These are phyloP conservation scores for Phylloporus sp. DNA, from an alignment of 768 basidiomycete species.

Conservation along the genomic window DNA sequence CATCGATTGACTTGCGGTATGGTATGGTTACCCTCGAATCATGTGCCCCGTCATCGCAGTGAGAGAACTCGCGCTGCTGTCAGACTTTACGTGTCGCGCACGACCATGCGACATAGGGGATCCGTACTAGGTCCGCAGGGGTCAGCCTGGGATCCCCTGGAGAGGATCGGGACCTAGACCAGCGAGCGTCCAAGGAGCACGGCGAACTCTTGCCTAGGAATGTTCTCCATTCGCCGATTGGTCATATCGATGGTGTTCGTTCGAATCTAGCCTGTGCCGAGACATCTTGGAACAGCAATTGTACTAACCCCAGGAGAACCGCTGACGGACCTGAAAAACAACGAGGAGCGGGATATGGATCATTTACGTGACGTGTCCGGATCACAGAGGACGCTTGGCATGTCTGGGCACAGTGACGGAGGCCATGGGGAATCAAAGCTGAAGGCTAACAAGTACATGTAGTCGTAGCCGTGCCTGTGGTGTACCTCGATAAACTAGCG, in stretches of 20 bases:
- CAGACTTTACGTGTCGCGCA: constrained; percentile 27
- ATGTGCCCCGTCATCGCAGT: constrained; percentile 11
- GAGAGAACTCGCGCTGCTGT: constrained; percentile 24
- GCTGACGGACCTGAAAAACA: constrained; percentile 8
- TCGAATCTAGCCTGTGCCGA: constrained; percentile 9
- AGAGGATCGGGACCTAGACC: constrained; percentile 13
- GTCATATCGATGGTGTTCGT: constrained; percentile 4
- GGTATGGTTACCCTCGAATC: constrained; percentile 28
- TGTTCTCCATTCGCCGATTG: constrained; percentile 5
- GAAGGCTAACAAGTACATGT: background rate
- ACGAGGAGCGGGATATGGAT: background rate
- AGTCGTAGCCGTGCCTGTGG: background rate
- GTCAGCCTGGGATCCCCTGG: constrained; percentile 9
- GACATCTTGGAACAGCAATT: constrained; percentile 12
- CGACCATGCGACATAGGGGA: constrained; percentile 3
- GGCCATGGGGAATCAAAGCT: constrained; percentile 7
- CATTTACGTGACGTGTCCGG: constrained; percentile 6
- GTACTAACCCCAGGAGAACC: constrained; percentile 5
- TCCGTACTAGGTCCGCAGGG: constrained; percentile 8
- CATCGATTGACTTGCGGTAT: constrained; percentile 26
- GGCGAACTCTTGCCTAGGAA: constrained; percentile 4
- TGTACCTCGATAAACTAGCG: constrained; percentile 3
- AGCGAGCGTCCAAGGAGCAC: constrained; percentile 2
- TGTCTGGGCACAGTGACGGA: constrained; percentile 13
- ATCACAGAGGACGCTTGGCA: constrained; percentile 5